Base-by-base conservation (phyloP, 495 filamentous ascomycete species). In the Xylaria longipes region DNA sequence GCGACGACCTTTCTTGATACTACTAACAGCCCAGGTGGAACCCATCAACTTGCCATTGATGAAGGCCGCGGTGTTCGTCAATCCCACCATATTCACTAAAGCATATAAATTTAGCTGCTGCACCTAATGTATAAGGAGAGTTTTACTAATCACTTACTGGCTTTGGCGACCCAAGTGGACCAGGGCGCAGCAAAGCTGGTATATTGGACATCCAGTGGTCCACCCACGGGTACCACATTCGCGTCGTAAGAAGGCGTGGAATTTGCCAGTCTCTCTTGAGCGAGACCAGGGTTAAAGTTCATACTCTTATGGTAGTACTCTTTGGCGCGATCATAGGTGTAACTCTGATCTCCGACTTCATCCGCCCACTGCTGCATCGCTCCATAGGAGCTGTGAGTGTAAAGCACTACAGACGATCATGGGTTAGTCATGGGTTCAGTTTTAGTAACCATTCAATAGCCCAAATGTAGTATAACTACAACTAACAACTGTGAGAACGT, bases 301-400 rank as follows among this genome's bases (percentile, higher is more conserved):
- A 63, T 39, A 15, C 35, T 43, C 37, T 63, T 63, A 6, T 63
- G 37, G 29, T 63, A 63, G 37, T 63, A 63, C 12, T 27, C 1
- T 15, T 39, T 43, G 22, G 29, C 60, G 3, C 22, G 12, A 33
- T 63, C 60, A 29, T 63, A 63, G 12, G n/a, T 43, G n/a, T 43
- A 63, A 25, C 35, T 27, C 17, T 63, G 35, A 17, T 63, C 60
- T 7, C 22, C 60, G 2, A 63, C 60, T 29, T 63, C 60, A n/a
- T 63, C 60, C 27, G 60, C 60, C 60, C 60, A 63, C 9, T 27
- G 22, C 15, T 63, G 35, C 60, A 63, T 63, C 12, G 60, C 60
- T 43, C 60, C 60, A 41, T 63, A 63, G 22, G 60, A 60, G n/a
- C 57, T 60, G 20, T 60, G 57, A 22, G 57, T 60, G 57, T 60